Conservation (phyloP, 768 basidiomycete species). For the Leucosporidium creatinivorum region DNA sequence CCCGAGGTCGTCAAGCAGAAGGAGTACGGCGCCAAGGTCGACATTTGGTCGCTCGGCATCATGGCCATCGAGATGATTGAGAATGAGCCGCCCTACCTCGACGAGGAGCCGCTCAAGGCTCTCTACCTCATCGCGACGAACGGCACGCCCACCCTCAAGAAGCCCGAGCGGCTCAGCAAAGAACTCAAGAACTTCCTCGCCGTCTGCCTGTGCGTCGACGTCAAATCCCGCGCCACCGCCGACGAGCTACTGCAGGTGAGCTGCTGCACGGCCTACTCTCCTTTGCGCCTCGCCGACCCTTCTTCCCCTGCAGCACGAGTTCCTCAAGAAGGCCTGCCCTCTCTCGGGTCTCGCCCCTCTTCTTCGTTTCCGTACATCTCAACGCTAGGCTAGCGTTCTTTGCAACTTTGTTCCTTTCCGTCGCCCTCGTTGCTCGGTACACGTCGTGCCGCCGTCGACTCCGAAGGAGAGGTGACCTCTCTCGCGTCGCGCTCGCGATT, state of each 20-base stretch:
- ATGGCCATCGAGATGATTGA: constrained; percentile 96
- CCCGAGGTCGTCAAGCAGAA: constrained; percentile 86
- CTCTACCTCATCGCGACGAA: constrained; percentile 96
- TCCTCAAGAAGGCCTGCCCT: constrained; percentile 80
- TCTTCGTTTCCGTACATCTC: constrained; percentile 48
- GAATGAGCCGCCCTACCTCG: constrained; percentile 85
- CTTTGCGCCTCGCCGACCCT: not conserved
- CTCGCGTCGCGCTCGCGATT: no score
- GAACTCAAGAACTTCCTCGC: constrained; percentile 95
- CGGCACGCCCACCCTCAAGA: constrained; percentile 95
- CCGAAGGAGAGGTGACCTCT: no score
- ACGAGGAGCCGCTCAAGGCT: constrained; percentile 72
- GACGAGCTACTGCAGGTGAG: constrained; percentile 74
- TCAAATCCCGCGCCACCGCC: constrained; percentile 77
- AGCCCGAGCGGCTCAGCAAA: constrained; percentile 79
- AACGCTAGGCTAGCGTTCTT: not conserved
- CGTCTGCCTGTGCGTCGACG: constrained; percentile 97
- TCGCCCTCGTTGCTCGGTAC: no score
- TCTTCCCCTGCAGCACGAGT: constrained; percentile 64
- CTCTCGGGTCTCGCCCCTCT: constrained; percentile 75
- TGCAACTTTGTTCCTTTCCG: no score
- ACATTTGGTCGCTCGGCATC: constrained; percentile 95
- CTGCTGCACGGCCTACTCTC: constrained; percentile 16
- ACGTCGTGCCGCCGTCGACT: no score
- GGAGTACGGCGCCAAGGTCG: constrained; percentile 91